Evolutionary conservation across 2,329 filamentous ascomycete genomes (phyloP).

Genomic region (Colletotrichum tofieldiae): DNA sequence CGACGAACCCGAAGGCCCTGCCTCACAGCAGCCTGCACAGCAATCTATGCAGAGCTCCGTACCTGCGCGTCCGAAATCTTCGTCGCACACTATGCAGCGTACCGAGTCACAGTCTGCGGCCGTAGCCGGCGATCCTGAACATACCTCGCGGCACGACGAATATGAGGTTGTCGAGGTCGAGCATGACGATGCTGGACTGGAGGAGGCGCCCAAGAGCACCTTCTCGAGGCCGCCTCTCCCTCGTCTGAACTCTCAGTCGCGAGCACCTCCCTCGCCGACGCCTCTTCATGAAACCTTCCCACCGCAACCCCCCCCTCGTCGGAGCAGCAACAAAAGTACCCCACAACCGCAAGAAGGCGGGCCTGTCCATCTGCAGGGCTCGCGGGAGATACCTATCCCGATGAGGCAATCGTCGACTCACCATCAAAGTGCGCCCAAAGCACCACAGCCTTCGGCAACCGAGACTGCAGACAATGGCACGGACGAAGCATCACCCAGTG

Average conservation of each 20-base stretch:
- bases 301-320: constrained; percentile 18
- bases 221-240: constrained; percentile 34
- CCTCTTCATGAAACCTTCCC: constrained; percentile 22
- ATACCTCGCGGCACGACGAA: constrained; percentile 34
- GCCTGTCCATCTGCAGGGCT: constrained; percentile 37
- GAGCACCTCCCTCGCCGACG: constrained; percentile 34
- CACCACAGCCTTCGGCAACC: constrained; percentile 13
- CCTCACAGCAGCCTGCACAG: constrained; percentile 18
- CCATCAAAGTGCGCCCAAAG: constrained; percentile 21
- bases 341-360: constrained; percentile 35
- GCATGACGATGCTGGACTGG: constrained; percentile 20
- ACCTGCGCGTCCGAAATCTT: constrained; percentile 22
- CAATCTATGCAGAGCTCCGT: constrained; percentile 31
- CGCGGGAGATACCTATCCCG: constrained; percentile 43
- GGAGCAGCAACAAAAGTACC: constrained; percentile 28
- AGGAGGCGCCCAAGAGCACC: constrained; percentile 31
- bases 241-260: constrained; percentile 43
- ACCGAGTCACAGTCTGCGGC: constrained; percentile 14
- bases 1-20: constrained; percentile 30
- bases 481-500: constrained; percentile 23
- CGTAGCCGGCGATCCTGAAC: constrained; percentile 32
- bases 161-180: constrained; percentile 43
- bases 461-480: constrained; percentile 31
- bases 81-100: constrained; percentile 34
- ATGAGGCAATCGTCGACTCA: constrained; percentile 30